Conservation (phyloP, 345 rosid species). For the Moringa oleifera region DNA sequence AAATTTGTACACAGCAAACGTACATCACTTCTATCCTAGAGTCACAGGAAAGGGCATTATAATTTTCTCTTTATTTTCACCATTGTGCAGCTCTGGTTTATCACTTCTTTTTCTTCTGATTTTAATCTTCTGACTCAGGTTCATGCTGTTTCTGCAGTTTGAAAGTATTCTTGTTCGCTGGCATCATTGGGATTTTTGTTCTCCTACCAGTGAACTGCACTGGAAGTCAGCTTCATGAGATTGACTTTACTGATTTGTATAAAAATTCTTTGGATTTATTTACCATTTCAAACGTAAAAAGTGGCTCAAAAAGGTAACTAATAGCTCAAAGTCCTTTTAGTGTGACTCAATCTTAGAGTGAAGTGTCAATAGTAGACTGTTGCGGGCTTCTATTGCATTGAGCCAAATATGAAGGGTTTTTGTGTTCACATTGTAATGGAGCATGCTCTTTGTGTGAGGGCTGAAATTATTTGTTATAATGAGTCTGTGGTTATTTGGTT, state of each 20-base stretch:
- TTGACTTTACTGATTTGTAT: conserved; percentile 61
- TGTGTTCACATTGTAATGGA: background rate
- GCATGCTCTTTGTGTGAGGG: background rate
- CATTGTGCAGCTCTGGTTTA: conserved; percentile 3
- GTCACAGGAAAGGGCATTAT: background rate
- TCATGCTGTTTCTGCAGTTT: conserved; percentile 48
- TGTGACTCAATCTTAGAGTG: no score
- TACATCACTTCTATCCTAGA: no score
- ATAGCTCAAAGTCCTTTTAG: background rate
- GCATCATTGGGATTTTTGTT: conserved; percentile 75
- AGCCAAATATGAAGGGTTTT: background rate
- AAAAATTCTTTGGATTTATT: conserved; percentile 77
- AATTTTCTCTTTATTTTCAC: background rate
- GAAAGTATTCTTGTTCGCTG: conserved; percentile 81
- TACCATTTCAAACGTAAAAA: conserved; percentile 68
- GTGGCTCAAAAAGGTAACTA: conserved; percentile 59
- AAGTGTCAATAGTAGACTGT: no score
- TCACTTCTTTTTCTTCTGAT: background rate
- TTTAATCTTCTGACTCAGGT: conserved; percentile 8
- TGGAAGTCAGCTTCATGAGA: conserved; percentile 55
- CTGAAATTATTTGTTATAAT: no score
- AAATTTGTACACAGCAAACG: no score
- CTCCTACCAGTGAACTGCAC: conserved; percentile 83
- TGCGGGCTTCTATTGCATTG: background rate
- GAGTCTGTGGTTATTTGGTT: no score